A percentile compares a stretch with the other conserved stretches of the same genome.
Conservation (phyloP, 352 stramenopile species). For the Globisporangium viniferum region DNA sequence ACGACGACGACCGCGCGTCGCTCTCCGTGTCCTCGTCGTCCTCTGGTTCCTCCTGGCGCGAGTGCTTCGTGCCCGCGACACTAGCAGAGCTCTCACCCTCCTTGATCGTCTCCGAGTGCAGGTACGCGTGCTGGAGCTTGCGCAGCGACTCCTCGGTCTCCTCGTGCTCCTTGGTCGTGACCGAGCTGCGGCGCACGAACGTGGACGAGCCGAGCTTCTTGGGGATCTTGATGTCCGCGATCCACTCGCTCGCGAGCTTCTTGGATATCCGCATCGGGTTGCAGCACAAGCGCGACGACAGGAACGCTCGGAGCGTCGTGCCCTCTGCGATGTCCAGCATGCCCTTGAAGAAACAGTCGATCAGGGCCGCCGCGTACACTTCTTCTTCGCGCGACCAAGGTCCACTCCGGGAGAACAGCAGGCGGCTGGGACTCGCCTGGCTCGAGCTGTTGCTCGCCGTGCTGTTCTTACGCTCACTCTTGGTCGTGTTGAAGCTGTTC, state of each 20-base stretch:
- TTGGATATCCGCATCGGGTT: constrained; percentile 80
- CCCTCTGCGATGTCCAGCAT: constrained; percentile 54
- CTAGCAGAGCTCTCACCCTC: background rate
- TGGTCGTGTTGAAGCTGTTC: background rate
- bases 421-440: constrained; percentile 7
- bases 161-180: constrained; percentile 29
- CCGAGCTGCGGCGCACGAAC: constrained; percentile 40
- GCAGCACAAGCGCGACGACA: constrained; percentile 58
- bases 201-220: constrained; percentile 72
- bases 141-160: constrained; percentile 38
- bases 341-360: constrained; percentile 68
- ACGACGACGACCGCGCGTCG: constrained; percentile 2
- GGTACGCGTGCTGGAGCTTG: constrained; percentile 35
- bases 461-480: constrained; percentile 18
- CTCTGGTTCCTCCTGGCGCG: constrained; percentile 8
- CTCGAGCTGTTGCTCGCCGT: constrained; percentile 14
- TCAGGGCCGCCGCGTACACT: constrained; percentile 58
- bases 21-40: constrained; percentile 3
- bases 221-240: constrained; percentile 63
- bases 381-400: constrained; percentile 71
- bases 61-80: constrained; percentile 9
- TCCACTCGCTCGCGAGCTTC: constrained; percentile 67
- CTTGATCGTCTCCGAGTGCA: constrained; percentile 21
- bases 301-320: constrained; percentile 62
- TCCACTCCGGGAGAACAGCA: constrained; percentile 46